Base-by-base conservation (phyloP, 345 rosid species). In the Kandelia obovata region DNA sequence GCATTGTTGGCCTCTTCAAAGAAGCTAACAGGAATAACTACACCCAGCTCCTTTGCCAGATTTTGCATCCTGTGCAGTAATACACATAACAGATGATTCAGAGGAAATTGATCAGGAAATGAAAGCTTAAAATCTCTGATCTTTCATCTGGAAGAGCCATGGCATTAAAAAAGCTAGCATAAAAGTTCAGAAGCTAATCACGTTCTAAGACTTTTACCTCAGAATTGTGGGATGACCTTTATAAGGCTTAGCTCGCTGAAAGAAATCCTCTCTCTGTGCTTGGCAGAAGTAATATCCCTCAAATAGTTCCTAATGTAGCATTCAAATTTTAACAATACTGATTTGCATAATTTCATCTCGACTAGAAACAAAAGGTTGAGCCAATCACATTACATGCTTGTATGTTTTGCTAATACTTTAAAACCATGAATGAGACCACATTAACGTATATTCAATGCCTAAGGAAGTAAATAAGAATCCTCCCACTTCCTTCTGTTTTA, bases 281-380 rank as follows among this genome's bases (percentile, higher is more conserved):
- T 95, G 97, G 77, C 97, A 95, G 73, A 95, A 95, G 87, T 95
- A 95, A 85, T 87, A 85, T 53, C 99, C 96, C 73, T 95, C 99
- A 77, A 95, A 95, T 32, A 95, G 88, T 77, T 95, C 99, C 96
- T 95, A 26, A 53, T 31, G 71, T 34, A 66, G 63, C 32, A 21
- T 63, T 31, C 26, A 17, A 71, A 31, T 20, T 53, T 61, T 52
- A 46, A 47, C 46, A 62, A 34, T 35, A 15, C 15, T 16, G 52
- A 23, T 56, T 73, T 49, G 68, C 43, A 55, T 27, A 37, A 59
- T 25, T 43, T 37, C 15, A 25, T 10, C 61, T 25, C 20, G 7
- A 7, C 16, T 32, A 7, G 26, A 3, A 7, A 16, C 11, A 71
- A 58, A 62, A 17, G 17, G 1, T 35, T 21, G 16, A 23, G n/a